Conservation (phyloP, 2,329 filamentous ascomycete species). For the Macroventuria anomochaeta region DNA sequence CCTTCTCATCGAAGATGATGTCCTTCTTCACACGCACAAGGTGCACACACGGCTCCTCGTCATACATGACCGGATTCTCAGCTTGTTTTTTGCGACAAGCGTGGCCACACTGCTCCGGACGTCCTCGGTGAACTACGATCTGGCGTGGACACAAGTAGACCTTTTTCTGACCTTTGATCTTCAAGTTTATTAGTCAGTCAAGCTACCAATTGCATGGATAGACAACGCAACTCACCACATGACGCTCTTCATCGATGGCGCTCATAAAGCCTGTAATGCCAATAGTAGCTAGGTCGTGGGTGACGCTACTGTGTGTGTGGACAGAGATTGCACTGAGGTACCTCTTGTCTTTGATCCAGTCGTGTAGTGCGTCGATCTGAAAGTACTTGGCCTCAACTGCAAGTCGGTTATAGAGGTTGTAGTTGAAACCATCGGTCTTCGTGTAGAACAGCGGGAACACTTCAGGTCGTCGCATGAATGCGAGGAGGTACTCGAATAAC, state of each 20-base stretch:
- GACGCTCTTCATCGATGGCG: too few species aligned
- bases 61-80: conserved; percentile 13
- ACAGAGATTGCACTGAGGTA: conserved; percentile 34
- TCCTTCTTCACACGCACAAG: conserved; percentile 19
- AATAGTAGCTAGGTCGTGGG: too few species aligned
- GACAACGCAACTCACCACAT: too few species aligned
- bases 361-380: conserved; percentile 34
- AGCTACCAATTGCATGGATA: too few species aligned
- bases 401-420: conserved; percentile 42
- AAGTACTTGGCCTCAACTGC: conserved; percentile 47
- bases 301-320: too few species aligned
- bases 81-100: conserved; percentile 7
- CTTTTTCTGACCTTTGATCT: too few species aligned
- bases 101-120: conserved; percentile 9
- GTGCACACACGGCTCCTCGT: conserved; percentile 9
- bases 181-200: too few species aligned
- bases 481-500: conserved; percentile 39
- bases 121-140: conserved; percentile 18
- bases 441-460: conserved; percentile 46
- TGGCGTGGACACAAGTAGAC: conserved; percentile 26
- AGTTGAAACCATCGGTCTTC: conserved; percentile 39
- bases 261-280: too few species aligned
- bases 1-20: conserved; percentile 11
- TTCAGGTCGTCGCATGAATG: conserved; percentile 28
- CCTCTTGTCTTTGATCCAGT: conserved; percentile 39